Evolutionary conservation across 2,329 filamentous ascomycete genomes (phyloP).

Genomic region (Pseudogymnoascus sp.): DNA sequence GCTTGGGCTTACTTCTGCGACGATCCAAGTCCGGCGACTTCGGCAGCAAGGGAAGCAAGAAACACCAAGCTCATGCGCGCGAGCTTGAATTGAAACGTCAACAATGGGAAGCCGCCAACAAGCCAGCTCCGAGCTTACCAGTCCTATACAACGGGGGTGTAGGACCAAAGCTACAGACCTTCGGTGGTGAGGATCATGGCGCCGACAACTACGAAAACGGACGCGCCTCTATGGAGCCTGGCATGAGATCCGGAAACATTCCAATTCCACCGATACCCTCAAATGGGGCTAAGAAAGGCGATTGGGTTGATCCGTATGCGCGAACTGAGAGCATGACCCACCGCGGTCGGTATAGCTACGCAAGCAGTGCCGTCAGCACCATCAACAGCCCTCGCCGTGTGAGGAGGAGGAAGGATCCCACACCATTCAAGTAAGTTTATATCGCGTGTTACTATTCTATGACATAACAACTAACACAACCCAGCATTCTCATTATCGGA

Average conservation of each 20-base stretch:
- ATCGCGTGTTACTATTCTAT: constrained; percentile 9
- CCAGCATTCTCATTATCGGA: constrained; percentile 81
- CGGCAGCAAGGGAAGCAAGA: constrained; percentile 50
- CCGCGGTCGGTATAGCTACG: constrained; percentile 92
- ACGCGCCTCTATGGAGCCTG: constrained; percentile 45
- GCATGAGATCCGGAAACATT: constrained; percentile 29
- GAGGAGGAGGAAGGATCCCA: constrained; percentile 91
- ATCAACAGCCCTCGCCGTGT: constrained; percentile 89
- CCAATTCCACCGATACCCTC: constrained; percentile 49
- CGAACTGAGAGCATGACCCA: constrained; percentile 93
- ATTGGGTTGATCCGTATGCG: constrained; percentile 66
- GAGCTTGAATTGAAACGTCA: constrained; percentile 43
- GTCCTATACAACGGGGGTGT: constrained; percentile 33
- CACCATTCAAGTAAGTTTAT: constrained; percentile 85
- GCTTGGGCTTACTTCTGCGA: constrained; percentile 52
- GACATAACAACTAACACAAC: constrained; percentile 13
- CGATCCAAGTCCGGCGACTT: constrained; percentile 61
- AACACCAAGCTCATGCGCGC: constrained; percentile 39
- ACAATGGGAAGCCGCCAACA: constrained; percentile 45
- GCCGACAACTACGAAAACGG: constrained; percentile 30
- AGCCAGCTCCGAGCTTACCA: constrained; percentile 51
- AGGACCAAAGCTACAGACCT: constrained; percentile 25
- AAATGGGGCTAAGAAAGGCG: constrained; percentile 30
- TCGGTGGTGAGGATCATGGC: constrained; percentile 48
- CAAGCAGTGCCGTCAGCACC: constrained; percentile 80